These are phyloP conservation scores for Kazachstania psychrophila DNA, from an alignment of 805 yeast genomes.

Conservation along the genomic window DNA sequence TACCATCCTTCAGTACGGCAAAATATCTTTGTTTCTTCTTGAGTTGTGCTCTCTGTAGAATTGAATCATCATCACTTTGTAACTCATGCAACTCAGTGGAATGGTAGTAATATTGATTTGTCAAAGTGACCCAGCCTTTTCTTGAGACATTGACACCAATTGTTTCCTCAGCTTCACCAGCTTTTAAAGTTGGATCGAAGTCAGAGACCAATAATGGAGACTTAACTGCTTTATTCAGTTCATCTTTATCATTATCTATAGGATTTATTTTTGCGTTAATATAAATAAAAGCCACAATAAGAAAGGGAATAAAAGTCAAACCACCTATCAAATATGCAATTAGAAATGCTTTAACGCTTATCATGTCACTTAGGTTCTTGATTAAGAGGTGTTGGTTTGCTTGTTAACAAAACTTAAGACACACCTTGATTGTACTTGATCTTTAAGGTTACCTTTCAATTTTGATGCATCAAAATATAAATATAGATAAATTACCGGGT, in stretches of 20 bases:
- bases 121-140: constrained; percentile 79
- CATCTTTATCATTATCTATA: constrained; percentile 11
- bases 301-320: constrained; percentile 62
- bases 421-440: background rate
- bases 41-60: constrained; percentile 26
- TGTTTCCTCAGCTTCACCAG: constrained; percentile 57
- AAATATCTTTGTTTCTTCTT: constrained; percentile 47
- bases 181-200: constrained; percentile 37
- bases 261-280: constrained; percentile 20
- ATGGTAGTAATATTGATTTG: constrained; percentile 59
- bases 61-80: constrained; percentile 6
- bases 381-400: background rate
- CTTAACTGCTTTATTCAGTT: constrained; percentile 13
- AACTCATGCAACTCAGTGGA: constrained; percentile 27
- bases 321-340: constrained; percentile 67
- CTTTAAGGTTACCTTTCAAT: background rate
- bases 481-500: background rate
- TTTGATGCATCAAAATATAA: background rate
- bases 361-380: constrained; percentile 10
- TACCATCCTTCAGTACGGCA: constrained; percentile 77
- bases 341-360: constrained; percentile 29
- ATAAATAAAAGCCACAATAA: constrained; percentile 32
- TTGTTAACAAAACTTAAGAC: background rate
- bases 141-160: constrained; percentile 54
- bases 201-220: constrained; percentile 8